These are phyloP conservation scores for Candida dubliniensis DNA, from an alignment of 1,139 yeast genomes.

Conservation along the genomic window DNA sequence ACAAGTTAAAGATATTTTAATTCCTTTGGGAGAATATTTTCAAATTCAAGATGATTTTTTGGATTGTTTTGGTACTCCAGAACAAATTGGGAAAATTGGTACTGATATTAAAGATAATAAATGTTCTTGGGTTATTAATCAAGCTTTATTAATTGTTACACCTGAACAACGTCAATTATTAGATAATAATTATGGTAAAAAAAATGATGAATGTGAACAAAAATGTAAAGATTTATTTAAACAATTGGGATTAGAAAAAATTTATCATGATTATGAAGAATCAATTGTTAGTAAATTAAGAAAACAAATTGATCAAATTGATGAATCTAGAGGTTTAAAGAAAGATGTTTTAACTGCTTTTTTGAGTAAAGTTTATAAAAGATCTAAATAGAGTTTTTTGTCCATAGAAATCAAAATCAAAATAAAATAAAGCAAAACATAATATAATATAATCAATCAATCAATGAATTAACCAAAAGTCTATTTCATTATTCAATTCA, in stretches of 20 bases:
- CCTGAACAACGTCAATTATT: constrained; percentile 80
- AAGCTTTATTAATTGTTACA: constrained; percentile 77
- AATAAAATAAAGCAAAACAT: neutral
- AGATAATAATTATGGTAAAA: constrained; percentile 88
- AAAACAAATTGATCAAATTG: constrained; percentile 64
- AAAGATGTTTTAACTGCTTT: constrained; percentile 79
- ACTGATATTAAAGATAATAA: constrained; percentile 98
- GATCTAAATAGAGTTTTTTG: constrained; percentile 60
- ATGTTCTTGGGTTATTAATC: constrained; percentile 97
- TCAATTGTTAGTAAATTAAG: constrained; percentile 63
- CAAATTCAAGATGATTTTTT: constrained; percentile 97
- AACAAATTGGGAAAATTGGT: constrained; percentile 96
- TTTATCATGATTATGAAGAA: constrained; percentile 84
- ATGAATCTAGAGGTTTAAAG: constrained; percentile 91
- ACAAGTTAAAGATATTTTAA: constrained; percentile 84
- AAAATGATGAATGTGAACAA: constrained; percentile 68
- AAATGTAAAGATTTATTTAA: constrained; percentile 72
- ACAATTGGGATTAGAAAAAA: constrained; percentile 68
- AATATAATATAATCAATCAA: too few species aligned
- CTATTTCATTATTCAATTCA: neutral
- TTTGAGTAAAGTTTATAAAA: constrained; percentile 88
- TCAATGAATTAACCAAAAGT: too few species aligned
- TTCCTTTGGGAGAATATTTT: constrained; percentile 97
- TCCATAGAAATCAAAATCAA: neutral
- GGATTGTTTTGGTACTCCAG: constrained; percentile 97